phyloP scores from a whole-genome alignment of 768 basidiomycete species.

The Lactarius sp. region DNA sequence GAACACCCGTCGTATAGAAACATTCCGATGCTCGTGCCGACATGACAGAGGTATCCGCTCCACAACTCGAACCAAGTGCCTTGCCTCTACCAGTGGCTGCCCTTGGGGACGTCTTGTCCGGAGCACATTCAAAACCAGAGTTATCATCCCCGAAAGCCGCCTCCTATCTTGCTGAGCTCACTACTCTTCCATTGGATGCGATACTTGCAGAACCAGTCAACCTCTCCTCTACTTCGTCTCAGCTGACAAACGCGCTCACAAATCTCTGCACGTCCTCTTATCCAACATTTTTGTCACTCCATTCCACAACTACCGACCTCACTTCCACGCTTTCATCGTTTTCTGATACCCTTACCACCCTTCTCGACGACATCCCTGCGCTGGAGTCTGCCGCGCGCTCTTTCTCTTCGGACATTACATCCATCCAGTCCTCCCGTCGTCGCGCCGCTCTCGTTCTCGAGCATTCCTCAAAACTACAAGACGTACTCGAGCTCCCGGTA shows the following conservation, averaged over 20 bases:
- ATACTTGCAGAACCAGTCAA: slow-evolving; percentile 69
- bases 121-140: slow-evolving; percentile 16
- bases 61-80: background rate
- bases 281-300: slow-evolving; percentile 86
- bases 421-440: slow-evolving; percentile 66
- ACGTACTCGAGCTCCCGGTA: slow-evolving; percentile 85
- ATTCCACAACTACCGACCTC: slow-evolving; percentile 71
- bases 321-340: slow-evolving; percentile 68
- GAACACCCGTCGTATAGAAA: background rate
- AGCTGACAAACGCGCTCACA: slow-evolving; percentile 84
- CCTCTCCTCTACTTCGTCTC: slow-evolving; percentile 79
- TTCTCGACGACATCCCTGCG: slow-evolving; percentile 69
- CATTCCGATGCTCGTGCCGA: background rate
- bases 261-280: slow-evolving; percentile 89
- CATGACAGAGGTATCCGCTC: background rate
- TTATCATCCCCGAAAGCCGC: slow-evolving; percentile 29
- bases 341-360: slow-evolving; percentile 62
- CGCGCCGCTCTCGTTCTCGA: slow-evolving; percentile 85
- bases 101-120: slow-evolving; percentile 9
- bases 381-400: slow-evolving; percentile 67
- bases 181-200: slow-evolving; percentile 58
- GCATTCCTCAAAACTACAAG: slow-evolving; percentile 88
- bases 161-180: slow-evolving; percentile 60
- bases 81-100: background rate
- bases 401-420: slow-evolving; percentile 70